A percentile compares a stretch with the other conserved stretches of the same genome.
Conservation (phyloP, 2,329 filamentous ascomycete species). For the Chaetomium sp. region DNA sequence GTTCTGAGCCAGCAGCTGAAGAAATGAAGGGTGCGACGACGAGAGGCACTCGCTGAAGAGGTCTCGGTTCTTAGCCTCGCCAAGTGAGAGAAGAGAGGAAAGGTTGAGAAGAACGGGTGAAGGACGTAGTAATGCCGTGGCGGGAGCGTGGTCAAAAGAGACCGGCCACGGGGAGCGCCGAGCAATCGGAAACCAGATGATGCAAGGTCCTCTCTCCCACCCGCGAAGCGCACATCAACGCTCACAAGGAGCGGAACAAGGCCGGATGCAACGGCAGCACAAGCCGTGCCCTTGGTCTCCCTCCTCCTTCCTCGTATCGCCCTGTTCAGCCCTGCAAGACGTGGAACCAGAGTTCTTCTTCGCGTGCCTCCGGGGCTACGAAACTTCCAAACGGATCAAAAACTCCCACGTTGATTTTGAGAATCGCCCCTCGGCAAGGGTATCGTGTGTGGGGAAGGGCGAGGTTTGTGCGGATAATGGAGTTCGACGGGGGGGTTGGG, state of each 20-base stretch:
- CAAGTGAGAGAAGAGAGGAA: conserved; percentile 32
- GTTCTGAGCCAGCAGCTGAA: conserved; percentile 56
- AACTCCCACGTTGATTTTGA: too few relatives aligned
- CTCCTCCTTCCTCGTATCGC: conserved; percentile 1
- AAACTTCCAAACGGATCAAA: conserved; percentile 6
- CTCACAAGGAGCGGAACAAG: neutral
- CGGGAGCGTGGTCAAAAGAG: conserved; percentile 22
- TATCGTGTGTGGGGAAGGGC: neutral
- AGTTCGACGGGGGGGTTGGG: neutral
- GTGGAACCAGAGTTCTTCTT: neutral
- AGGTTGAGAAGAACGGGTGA: conserved; percentile 21
- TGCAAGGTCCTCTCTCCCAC: conserved; percentile 12
- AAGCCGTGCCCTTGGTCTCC: neutral
- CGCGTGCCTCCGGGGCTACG: neutral
- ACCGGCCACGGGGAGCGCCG: conserved; percentile 7
- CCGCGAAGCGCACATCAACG: conserved; percentile 9
- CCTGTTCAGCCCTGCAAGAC: neutral
- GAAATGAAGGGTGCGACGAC: conserved; percentile 35
- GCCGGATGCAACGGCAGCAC: too few relatives aligned
- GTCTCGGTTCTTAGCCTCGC: conserved; percentile 40
- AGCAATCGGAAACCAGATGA: conserved; percentile 6
- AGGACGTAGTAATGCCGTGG: conserved; percentile 17
- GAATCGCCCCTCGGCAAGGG: neutral
- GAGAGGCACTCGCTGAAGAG: conserved; percentile 31
- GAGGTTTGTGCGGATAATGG: conserved; percentile 1